Evolutionary conservation across 2,329 filamentous ascomycete species (phyloP).

Genomic region (Monosporascus sp.): DNA sequence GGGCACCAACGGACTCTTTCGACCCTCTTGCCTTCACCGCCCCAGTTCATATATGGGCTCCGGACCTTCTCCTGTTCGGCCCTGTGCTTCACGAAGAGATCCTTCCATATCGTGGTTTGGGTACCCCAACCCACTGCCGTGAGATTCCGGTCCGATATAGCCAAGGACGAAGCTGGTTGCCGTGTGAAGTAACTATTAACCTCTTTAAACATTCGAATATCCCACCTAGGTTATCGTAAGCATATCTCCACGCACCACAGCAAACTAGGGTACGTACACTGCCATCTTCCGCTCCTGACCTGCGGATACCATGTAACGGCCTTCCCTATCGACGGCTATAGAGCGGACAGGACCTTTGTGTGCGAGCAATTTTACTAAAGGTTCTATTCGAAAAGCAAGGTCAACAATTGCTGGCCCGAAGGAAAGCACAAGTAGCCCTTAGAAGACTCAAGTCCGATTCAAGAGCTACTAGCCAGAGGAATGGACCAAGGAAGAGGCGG

Average conservation of each 20-base stretch:
- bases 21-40: constrained; percentile 74
- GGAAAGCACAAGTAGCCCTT: background rate
- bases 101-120: constrained; percentile 83
- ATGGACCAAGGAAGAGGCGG: background rate
- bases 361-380: constrained; percentile 84
- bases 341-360: constrained; percentile 86
- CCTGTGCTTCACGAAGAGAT: constrained; percentile 71
- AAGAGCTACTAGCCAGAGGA: background rate
- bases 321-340: constrained; percentile 80
- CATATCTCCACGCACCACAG: background rate
- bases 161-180: constrained; percentile 74
- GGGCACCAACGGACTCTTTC: constrained; percentile 89
- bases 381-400: constrained; percentile 44
- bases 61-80: constrained; percentile 73
- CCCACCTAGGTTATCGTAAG: constrained; percentile 49
- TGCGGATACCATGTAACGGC: constrained; percentile 90
- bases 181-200: constrained; percentile 84
- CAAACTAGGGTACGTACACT: constrained; percentile 36
- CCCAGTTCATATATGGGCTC: constrained; percentile 90
- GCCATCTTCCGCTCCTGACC: constrained; percentile 88
- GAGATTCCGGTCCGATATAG: constrained; percentile 83
- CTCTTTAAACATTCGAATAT: constrained; percentile 89
- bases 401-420: background rate
- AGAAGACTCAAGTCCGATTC: background rate
- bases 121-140: constrained; percentile 91